These are phyloP conservation scores for Ceratobasidium sp. DNA, from an alignment of 1,284 basidiomycete species.

Conservation along the genomic window DNA sequence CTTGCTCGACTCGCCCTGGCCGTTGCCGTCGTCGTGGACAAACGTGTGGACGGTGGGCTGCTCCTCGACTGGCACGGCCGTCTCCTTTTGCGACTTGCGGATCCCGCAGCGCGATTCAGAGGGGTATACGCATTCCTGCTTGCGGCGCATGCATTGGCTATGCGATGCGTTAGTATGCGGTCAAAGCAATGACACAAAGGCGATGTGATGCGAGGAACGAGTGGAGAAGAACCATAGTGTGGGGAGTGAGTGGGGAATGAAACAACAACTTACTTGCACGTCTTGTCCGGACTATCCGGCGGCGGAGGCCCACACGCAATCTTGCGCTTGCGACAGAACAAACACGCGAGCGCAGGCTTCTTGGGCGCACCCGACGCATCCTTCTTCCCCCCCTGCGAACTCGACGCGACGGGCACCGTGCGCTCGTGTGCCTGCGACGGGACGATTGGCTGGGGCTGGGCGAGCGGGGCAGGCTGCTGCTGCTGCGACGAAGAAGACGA, in stretches of 20 bases:
- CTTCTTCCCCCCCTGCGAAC: conserved; percentile 9
- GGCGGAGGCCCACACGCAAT: conserved; percentile 48
- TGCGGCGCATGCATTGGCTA: conserved; percentile 73
- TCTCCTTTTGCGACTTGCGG: conserved; percentile 43
- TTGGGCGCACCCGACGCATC: conserved; percentile 23
- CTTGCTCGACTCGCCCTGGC: neutral
- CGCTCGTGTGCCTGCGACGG: conserved; percentile 41
- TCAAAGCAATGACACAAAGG: neutral
- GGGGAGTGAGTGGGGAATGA: neutral
- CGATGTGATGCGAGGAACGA: too few species aligned
- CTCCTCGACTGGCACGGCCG: neutral
- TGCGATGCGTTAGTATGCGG: conserved; percentile 3
- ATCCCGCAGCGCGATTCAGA: conserved; percentile 68
- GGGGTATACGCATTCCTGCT: conserved; percentile 71
- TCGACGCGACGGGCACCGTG: neutral
- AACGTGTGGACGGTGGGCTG: conserved; percentile 3
- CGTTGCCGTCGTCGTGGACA: conserved; percentile 31
- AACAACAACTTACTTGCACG: conserved; percentile 49
- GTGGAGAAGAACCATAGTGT: neutral
- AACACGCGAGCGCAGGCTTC: conserved; percentile 49
- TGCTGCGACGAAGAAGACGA: too few species aligned
- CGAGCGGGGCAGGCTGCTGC: neutral
- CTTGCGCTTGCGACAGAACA: conserved; percentile 49
- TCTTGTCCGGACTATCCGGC: conserved; percentile 40
- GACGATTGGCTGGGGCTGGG: conserved; percentile 16